Conservation (phyloP, 352 stramenopile genomes). For the Pythium phragmitis region DNA sequence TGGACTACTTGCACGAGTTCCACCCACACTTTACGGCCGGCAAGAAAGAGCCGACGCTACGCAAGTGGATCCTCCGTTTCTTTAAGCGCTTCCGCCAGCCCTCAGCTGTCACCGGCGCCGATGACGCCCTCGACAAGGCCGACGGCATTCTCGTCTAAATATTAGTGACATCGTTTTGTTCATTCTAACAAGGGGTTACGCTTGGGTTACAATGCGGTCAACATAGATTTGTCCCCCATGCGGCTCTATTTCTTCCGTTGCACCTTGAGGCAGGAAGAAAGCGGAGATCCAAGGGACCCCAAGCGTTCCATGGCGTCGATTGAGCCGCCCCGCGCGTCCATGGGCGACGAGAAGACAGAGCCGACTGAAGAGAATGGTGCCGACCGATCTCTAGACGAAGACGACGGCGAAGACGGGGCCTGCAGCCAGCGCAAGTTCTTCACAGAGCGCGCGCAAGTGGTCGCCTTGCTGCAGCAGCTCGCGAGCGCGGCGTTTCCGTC, state of each 20-base stretch:
- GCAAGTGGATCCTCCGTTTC: constrained; percentile 82
- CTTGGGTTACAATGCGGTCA: not conserved
- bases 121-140: constrained; percentile 27
- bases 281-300: not conserved
- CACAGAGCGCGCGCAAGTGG: constrained; percentile 53
- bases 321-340: not conserved
- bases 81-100: constrained; percentile 73
- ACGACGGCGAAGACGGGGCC: constrained; percentile 21
- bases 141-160: constrained; percentile 27
- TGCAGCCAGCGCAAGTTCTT: constrained; percentile 54
- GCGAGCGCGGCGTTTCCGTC: constrained; percentile 35
- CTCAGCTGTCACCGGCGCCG: constrained; percentile 20
- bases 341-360: not conserved
- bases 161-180: not conserved
- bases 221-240: constrained; percentile 1
- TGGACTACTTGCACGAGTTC: constrained; percentile 67
- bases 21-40: constrained; percentile 71
- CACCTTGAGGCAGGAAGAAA: constrained; percentile 16
- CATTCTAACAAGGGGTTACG: constrained; percentile 8
- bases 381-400: not conserved
- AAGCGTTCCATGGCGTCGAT: constrained; percentile 2
- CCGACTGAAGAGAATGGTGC: not conserved
- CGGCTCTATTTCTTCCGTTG: constrained; percentile 7
- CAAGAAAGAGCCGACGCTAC: constrained; percentile 77
- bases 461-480: constrained; percentile 40